Conservation (phyloP, 129 eudicot genomes). For the Daucus carota region DNA sequence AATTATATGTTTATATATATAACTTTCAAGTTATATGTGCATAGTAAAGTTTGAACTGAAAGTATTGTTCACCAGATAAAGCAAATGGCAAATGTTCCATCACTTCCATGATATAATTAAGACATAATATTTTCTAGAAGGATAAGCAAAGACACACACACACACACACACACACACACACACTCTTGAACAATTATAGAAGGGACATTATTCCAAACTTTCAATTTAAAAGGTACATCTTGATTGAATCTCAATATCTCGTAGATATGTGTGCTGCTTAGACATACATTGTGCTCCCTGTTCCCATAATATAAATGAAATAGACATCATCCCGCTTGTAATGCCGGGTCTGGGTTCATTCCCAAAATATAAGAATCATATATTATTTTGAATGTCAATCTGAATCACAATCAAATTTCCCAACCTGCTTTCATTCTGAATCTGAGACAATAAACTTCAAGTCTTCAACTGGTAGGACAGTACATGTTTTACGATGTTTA, state of each 20-base stretch:
- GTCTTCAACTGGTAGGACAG: neutral
- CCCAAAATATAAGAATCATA: neutral
- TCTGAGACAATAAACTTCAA: neutral
- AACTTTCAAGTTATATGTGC: neutral
- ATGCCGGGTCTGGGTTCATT: neutral
- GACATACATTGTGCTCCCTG: neutral
- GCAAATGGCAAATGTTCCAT: neutral
- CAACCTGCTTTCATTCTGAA: neutral
- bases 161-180: neutral
- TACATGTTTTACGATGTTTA: neutral
- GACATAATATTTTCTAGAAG: neutral
- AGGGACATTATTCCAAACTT: neutral
- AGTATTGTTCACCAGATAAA: neutral
- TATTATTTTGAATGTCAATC: neutral
- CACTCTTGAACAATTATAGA: neutral
- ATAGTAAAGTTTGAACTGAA: neutral
- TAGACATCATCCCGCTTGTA: neutral
- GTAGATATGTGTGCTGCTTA: neutral
- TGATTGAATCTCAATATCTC: neutral
- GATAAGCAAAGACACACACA: neutral
- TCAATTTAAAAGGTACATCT: neutral
- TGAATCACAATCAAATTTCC: neutral
- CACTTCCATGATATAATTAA: neutral
- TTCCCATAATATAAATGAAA: neutral
- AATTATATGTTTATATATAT: neutral